These are phyloP conservation scores for Nothophytophthora sp. DNA, from an alignment of 352 stramenopile species.

Conservation along the genomic window DNA sequence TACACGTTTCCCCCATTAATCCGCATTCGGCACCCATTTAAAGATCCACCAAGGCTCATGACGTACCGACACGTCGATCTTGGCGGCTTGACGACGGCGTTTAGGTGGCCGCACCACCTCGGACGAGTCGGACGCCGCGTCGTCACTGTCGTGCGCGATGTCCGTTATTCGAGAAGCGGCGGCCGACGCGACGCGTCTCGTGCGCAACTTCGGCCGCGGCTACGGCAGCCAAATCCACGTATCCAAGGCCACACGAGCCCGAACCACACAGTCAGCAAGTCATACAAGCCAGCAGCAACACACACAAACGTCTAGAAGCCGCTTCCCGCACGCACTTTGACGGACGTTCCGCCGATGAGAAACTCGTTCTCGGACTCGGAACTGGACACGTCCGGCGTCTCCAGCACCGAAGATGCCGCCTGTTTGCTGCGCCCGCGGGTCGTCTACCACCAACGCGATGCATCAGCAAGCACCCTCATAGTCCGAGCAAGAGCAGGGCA, in stretches of 20 bases:
- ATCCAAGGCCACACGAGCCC: background rate
- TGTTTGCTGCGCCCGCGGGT: background rate
- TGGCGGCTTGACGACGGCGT: constrained; percentile 17
- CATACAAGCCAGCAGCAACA: no score
- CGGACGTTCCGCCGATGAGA: constrained; percentile 5
- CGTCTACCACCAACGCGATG: no score
- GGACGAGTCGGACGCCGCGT: constrained; percentile 11
- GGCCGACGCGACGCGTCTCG: constrained; percentile 21
- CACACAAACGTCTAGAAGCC: no score
- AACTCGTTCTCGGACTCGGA: constrained; percentile 31
- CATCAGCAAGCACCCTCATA: no score
- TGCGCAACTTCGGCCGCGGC: constrained; percentile 43
- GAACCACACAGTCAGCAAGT: background rate
- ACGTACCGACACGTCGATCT: background rate
- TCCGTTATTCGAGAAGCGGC: no score
- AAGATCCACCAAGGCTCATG: background rate
- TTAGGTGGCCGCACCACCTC: constrained; percentile 24
- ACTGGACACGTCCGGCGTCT: constrained; percentile 23
- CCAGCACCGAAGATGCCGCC: no score
- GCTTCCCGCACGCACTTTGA: constrained; percentile 1
- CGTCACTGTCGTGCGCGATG: constrained; percentile 9
- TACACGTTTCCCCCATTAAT: no score
- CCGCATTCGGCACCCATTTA: no score
- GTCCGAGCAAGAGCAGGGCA: no score
- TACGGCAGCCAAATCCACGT: background rate